Base-by-base conservation (phyloP, 345 rosid genomes). In the Nephelium lappaceum region DNA sequence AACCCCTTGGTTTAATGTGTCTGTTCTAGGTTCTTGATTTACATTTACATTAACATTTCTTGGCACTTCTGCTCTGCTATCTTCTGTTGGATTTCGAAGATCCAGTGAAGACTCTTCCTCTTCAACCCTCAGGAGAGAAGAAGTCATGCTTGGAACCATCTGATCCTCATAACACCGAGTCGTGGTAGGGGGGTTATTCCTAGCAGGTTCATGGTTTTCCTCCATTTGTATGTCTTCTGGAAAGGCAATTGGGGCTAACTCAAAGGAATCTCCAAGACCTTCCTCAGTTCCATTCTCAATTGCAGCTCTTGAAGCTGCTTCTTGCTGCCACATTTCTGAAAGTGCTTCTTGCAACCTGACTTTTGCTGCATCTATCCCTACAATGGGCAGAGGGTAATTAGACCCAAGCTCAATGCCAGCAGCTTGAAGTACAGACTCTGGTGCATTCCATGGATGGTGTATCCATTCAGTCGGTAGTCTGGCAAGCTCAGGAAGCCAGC, bases 391-490 rank as follows among this genome's bases (percentile, higher is more conserved):
- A 83, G 97, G 99, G 76, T 96, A 96, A 84, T 93, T 96, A 72
- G 98, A 96, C 66, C 98, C 99, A 2, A 93, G 95, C 86, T 96
- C 99, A 39, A 96, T 90, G 74, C 99, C 99, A 71, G 98, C 99
- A 75, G 99, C 98, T 82, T 91, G 94, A 74, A 93, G 98, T 10
- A 96, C 94, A 15, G 90, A 87, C 73, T 92, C 97, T 75, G 99
- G 98, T 60, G 99, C 93, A 75, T 92, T 90, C 99, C 99, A 93
- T 0, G 99, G 99, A 79, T 96, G 99, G 85, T 96, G 99, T 75
- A 96, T 93, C 99, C 99, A 96, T 77, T 96, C 99, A 47, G 99
- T 93, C 19, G 99, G 98, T 64, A 96, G 92, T 75, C 99, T 92
- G 6, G 98, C 88, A 72, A 96, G 95, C 73, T 96, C 99, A 7